Evolutionary conservation across 1,139 yeast species (phyloP).

Genomic region (Arxiozyma telluris): DNA sequence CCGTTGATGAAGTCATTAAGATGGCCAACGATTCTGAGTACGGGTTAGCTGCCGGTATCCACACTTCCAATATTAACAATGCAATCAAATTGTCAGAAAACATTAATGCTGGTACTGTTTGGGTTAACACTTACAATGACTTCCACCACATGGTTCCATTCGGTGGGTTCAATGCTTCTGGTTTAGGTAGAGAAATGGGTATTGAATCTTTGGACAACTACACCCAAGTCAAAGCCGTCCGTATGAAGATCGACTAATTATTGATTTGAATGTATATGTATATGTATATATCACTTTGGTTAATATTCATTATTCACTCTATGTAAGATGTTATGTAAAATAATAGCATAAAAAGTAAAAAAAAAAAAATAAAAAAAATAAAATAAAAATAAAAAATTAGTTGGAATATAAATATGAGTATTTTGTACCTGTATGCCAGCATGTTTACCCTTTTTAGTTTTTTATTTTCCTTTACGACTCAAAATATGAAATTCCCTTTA

Average conservation of each 20-base stretch:
- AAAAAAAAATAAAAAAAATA: no score
- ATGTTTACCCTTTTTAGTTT: neutral
- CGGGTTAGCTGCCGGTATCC: conserved; percentile 70
- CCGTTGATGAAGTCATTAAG: conserved; percentile 52
- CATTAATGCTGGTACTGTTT: conserved; percentile 61
- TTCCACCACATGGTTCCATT: conserved; percentile 47
- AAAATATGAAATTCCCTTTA: conserved; percentile 15
- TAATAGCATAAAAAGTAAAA: no score
- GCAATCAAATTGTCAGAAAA: conserved; percentile 52
- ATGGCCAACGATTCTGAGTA: conserved; percentile 57
- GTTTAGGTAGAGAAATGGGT: conserved; percentile 72
- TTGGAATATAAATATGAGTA: no score
- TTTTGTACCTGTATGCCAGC: no score
- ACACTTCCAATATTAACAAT: conserved; percentile 48
- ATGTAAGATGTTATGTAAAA: no score
- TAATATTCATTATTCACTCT: neutral
- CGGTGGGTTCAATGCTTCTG: conserved; percentile 61
- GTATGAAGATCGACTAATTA: neutral
- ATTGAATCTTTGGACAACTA: conserved; percentile 56
- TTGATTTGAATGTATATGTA: no score
- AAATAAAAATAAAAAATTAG: no score
- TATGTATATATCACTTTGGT: no score
- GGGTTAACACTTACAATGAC: conserved; percentile 50
- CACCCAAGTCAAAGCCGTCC: conserved; percentile 54
- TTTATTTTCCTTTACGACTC: neutral